Base-by-base conservation (phyloP, 2,329 filamentous ascomycete genomes). In the Trichoderma harzianum region DNA sequence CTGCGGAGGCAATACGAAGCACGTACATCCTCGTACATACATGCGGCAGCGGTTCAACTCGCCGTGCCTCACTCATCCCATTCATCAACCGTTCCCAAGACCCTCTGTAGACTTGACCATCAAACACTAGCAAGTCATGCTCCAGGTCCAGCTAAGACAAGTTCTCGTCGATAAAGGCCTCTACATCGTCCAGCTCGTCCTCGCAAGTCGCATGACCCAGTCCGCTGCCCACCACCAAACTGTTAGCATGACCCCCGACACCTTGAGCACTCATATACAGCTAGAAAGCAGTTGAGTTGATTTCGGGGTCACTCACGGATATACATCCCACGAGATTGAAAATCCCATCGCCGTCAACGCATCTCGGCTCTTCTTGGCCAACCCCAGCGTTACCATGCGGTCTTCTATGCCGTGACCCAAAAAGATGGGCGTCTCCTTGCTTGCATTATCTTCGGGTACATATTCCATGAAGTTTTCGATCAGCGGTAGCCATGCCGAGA, bases 401-500 rank as follows among this genome's bases (percentile, higher is more conserved):
- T 98, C 95, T 1, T 83, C 83, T 73, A 90, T 86, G 14, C 95
- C 95, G 76, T 98, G 95, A 10, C 88, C 93, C 89, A 97, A 91
- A 81, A 95, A 93, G 73, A 97, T 90, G 1, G 92, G 91, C 1
- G 93, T 97, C 36, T 91, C 86, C 81, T 90, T 88, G 72, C 86
- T 83, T 18, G 71, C 24, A 11, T 57, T 36, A 7, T 53, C 77
- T 18, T 82, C 79, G 3, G 83, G 80, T 21, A 85, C 74, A 18
- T 77, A 68, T 18, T 82, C 79, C 64, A 80, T 78, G 75, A 88
- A 86, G 73, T 82, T 85, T 69, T 78, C 75, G 53, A 82, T 83
- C 34, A 98, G 84, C n/a, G 94, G 86, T 75, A 98, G 83, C 82
- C 97, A 98, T 77, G 90, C 92, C 10, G 93, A 96, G 73, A 98